A percentile compares a stretch with the other conserved stretches of the same genome.
Evolutionary conservation across 1,284 basidiomycete genomes (phyloP).

Genomic region (Ceratobasidium sp.): DNA sequence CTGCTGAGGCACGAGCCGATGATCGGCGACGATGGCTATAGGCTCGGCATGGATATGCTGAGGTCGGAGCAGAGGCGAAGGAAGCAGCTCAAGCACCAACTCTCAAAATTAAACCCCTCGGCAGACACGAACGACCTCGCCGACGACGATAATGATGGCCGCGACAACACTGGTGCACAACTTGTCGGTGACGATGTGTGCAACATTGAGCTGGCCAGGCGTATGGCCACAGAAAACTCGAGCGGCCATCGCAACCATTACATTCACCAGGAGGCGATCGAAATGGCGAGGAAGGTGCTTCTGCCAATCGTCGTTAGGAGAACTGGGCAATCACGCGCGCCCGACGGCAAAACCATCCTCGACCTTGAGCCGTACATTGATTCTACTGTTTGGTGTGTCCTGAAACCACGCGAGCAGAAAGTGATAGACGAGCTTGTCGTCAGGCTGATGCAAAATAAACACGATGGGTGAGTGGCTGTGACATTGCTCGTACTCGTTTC

Average conservation of each 20-base stretch:
- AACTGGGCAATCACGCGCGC: not conserved
- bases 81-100: not conserved
- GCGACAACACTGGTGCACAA: not conserved
- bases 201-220: no score
- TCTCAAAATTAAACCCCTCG: not conserved
- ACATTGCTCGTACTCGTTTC: not conserved
- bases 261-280: conserved; percentile 7
- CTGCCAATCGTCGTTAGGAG: not conserved
- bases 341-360: not conserved
- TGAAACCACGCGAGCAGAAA: not conserved
- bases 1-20: not conserved
- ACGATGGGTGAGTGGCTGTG: not conserved
- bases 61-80: not conserved
- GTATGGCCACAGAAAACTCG: not conserved
- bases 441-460: not conserved
- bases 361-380: not conserved
- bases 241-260: conserved; percentile 5
- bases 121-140: not conserved
- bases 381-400: not conserved
- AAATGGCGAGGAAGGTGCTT: not conserved
- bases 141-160: not conserved
- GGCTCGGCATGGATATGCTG: not conserved
- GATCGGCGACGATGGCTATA: not conserved
- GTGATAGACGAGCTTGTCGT: not conserved
- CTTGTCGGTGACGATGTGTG: not conserved